Evolutionary conservation across 2,329 filamentous ascomycete species (phyloP).

Genomic region (Fusarium pseudocircinatum): DNA sequence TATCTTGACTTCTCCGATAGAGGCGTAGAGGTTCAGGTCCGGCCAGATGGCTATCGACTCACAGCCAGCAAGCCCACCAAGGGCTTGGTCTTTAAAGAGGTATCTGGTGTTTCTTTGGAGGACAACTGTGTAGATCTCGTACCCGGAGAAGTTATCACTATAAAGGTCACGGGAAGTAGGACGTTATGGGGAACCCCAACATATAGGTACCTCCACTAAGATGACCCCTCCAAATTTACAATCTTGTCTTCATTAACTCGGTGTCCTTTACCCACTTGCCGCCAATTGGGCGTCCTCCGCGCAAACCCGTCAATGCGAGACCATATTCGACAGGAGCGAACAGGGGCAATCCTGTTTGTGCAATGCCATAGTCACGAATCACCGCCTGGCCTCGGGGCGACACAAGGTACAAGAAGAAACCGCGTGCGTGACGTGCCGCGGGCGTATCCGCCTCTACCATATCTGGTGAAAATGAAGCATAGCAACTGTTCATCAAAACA

Average conservation of each 20-base stretch:
- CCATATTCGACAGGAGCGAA: background rate
- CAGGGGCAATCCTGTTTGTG: background rate
- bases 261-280: background rate
- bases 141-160: slow-evolving; percentile 51
- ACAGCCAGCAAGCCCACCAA: slow-evolving; percentile 61
- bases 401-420: background rate
- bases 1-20: slow-evolving; percentile 63
- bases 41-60: slow-evolving; percentile 40
- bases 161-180: rapidly evolving
- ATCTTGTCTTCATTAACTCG: background rate
- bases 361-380: background rate
- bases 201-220: background rate
- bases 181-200: background rate
- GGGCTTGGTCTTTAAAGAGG: slow-evolving; percentile 64
- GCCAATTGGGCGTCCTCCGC: background rate
- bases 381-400: background rate
- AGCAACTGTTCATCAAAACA: background rate
- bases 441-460: background rate
- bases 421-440: background rate
- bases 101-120: slow-evolving; percentile 54
- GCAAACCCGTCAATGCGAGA: background rate
- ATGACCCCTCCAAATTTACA: background rate
- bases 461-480: background rate
- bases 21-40: slow-evolving; percentile 47
- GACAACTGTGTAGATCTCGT: slow-evolving; percentile 69